Evolutionary conservation across 768 basidiomycete genomes (phyloP).

Genomic region (Atractiella rhizophila): DNA sequence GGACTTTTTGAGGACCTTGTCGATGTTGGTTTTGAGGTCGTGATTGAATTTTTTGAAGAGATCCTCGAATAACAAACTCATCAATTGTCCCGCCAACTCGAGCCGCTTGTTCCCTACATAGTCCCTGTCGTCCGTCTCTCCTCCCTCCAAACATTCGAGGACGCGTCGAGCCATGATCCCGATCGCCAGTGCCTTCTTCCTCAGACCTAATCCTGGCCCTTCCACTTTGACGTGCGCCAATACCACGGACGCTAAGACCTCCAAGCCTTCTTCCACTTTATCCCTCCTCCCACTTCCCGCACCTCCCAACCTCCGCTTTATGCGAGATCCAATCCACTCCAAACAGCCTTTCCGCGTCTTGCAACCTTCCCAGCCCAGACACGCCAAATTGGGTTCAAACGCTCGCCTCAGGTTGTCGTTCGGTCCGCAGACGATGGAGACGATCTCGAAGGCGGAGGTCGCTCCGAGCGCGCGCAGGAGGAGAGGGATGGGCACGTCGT

Average conservation of each 20-base stretch:
- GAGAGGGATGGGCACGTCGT: constrained; percentile 86
- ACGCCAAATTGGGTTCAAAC: constrained; percentile 76
- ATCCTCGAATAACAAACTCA: constrained; percentile 89
- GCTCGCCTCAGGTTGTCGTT: constrained; percentile 62
- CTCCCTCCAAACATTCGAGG: constrained; percentile 85
- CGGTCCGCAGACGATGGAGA: constrained; percentile 73
- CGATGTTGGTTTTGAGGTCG: constrained; percentile 78
- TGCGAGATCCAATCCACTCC: constrained; percentile 7
- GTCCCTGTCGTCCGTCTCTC: constrained; percentile 91
- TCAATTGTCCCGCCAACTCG: constrained; percentile 91
- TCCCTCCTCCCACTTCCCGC: constrained; percentile 49
- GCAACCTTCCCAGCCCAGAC: constrained; percentile 59
- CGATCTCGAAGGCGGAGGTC: constrained; percentile 91
- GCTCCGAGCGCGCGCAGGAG: constrained; percentile 90
- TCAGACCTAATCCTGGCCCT: constrained; percentile 64
- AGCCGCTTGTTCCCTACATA: constrained; percentile 98
- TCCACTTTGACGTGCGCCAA: constrained; percentile 84
- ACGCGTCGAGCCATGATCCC: constrained; percentile 93
- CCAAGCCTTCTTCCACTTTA: constrained; percentile 78
- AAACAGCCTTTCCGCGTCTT: constrained; percentile 24
- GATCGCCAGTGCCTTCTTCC: constrained; percentile 83
- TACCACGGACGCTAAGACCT: constrained; percentile 90
- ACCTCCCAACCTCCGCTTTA: constrained; percentile 11
- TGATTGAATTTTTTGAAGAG: constrained; percentile 96
- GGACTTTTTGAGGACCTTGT: constrained; percentile 89